phyloP scores from a whole-genome alignment of 257 asterid species.

The Gentiana macrophylla region DNA sequence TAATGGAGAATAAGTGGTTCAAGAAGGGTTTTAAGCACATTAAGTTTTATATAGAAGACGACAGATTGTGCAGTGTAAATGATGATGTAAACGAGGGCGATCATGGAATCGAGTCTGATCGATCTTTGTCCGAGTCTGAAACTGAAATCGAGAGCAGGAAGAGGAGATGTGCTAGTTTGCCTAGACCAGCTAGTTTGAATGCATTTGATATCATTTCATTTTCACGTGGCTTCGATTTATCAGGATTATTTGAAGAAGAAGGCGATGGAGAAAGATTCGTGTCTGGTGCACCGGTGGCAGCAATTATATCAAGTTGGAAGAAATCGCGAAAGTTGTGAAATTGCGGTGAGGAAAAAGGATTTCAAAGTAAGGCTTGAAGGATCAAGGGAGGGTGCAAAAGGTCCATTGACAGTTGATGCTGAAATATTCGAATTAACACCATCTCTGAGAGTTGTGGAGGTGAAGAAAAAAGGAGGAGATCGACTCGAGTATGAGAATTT shows the following conservation, averaged over 20 bases:
- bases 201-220: conserved; percentile 89
- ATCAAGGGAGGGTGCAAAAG: conserved; percentile 69
- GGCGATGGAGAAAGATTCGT: conserved; percentile 58
- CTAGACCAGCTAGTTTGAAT: conserved; percentile 83
- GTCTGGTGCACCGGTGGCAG: conserved; percentile 72
- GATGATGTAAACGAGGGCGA: conserved; percentile 23
- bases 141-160: conserved; percentile 43
- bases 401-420: conserved; percentile 85
- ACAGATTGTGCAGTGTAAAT: conserved; percentile 49
- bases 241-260: conserved; percentile 88
- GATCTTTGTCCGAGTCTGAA: conserved; percentile 57
- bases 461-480: conserved; percentile 83
- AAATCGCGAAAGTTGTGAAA: conserved; percentile 80
- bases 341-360: conserved; percentile 83
- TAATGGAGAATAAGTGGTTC: conserved; percentile 40
- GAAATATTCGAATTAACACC: conserved; percentile 93
- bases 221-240: conserved; percentile 76
- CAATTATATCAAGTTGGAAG: conserved; percentile 68
- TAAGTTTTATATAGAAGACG: conserved; percentile 78
- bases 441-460: conserved; percentile 76
- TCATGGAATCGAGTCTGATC: conserved; percentile 43
- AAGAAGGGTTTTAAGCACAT: conserved; percentile 40
- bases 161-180: conserved; percentile 35
- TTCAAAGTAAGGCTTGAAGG: conserved; percentile 84
- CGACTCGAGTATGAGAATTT: conserved; percentile 64